Evolutionary conservation across 1,139 yeast genomes (phyloP).

Genomic region (Candida sp.): DNA sequence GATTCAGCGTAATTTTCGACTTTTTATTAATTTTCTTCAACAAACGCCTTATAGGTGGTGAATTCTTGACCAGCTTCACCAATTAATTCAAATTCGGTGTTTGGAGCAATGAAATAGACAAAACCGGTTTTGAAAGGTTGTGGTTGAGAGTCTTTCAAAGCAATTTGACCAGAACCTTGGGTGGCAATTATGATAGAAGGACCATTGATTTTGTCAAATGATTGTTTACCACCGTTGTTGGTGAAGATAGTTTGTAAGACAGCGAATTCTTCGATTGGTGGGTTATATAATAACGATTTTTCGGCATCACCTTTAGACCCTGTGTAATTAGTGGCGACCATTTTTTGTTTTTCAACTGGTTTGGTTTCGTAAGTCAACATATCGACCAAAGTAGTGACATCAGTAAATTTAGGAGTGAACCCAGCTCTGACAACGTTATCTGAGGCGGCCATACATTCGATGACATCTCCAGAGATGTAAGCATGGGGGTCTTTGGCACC

Average conservation of each 20-base stretch:
- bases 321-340: constrained; percentile 63
- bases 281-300: constrained; percentile 70
- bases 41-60: constrained; percentile 85
- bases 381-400: constrained; percentile 81
- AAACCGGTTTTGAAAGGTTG: constrained; percentile 54
- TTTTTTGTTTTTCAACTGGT: constrained; percentile 89
- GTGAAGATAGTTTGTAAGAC: constrained; percentile 73
- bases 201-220: constrained; percentile 64
- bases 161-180: constrained; percentile 66
- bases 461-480: constrained; percentile 92
- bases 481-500: constrained; percentile 99
- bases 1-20: too few species aligned
- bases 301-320: constrained; percentile 67
- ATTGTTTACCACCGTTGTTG: constrained; percentile 34
- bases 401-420: constrained; percentile 97
- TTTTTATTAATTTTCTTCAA: constrained; percentile 34
- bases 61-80: constrained; percentile 50
- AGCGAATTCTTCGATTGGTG: constrained; percentile 95
- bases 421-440: constrained; percentile 99
- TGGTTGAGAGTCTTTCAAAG: constrained; percentile 35
- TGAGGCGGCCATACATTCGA: constrained; percentile 99
- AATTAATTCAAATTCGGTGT: constrained; percentile 56
- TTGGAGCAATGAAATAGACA: constrained; percentile 85
- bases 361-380: constrained; percentile 91
- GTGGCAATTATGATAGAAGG: constrained; percentile 88